Evolutionary conservation across 805 yeast species (phyloP).

Genomic region (Metschnikowia similis): DNA sequence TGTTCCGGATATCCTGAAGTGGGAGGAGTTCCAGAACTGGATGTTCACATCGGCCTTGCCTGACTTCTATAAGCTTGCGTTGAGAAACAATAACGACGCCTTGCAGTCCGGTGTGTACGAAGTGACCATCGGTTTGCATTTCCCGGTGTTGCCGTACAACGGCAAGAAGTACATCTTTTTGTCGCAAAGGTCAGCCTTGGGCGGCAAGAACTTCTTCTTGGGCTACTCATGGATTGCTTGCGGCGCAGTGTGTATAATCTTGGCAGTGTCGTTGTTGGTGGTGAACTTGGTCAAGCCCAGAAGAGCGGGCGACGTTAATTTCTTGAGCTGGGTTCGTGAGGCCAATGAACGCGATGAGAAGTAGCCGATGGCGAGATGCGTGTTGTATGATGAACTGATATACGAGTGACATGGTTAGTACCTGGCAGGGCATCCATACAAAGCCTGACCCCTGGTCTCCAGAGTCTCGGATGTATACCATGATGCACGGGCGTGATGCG

Average conservation of each 20-base stretch:
- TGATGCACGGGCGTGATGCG: neutral
- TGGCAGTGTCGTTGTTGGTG: conserved; percentile 49
- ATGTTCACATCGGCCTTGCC: conserved; percentile 43
- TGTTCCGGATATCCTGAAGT: conserved; percentile 40
- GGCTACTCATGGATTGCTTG: conserved; percentile 74
- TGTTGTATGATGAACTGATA: neutral
- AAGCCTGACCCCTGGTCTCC: no score
- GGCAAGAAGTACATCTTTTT: conserved; percentile 66
- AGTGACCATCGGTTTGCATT: conserved; percentile 64
- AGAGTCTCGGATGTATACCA: neutral
- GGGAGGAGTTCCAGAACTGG: conserved; percentile 47
- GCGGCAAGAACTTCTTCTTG: conserved; percentile 70
- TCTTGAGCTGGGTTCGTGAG: conserved; percentile 68
- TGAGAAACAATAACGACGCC: conserved; percentile 55
- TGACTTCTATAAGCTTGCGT: conserved; percentile 45
- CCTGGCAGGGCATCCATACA: no score
- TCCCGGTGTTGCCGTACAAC: conserved; percentile 67
- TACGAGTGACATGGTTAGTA: neutral
- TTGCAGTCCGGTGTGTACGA: conserved; percentile 59
- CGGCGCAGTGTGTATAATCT: conserved; percentile 62
- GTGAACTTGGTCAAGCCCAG: conserved; percentile 64
- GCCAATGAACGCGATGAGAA: conserved; percentile 13
- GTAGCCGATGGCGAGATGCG: neutral
- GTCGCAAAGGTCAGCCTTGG: conserved; percentile 67
- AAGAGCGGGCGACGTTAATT: conserved; percentile 66